These are phyloP conservation scores for Picochlorum costavermella DNA, from an alignment of 139 green algal species.

Conservation along the genomic window DNA sequence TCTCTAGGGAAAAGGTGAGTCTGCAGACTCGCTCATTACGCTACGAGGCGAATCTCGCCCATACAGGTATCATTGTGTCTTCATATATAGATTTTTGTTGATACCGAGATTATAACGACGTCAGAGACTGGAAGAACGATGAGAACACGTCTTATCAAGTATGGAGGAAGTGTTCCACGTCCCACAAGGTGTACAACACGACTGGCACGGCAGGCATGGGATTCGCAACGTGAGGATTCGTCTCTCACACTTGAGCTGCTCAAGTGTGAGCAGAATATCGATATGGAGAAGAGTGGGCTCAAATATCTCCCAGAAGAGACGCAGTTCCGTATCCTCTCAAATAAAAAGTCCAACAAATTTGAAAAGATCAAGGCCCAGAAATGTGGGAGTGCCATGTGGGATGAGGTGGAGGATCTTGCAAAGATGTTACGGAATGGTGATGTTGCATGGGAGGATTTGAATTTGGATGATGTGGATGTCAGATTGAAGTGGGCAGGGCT, in stretches of 20 bases:
- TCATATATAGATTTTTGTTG: no score
- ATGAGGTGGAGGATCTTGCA: constrained; percentile 51
- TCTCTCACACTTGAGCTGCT: no score
- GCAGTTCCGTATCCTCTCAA: constrained; percentile 32
- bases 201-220: no score
- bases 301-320: background rate
- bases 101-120: no score
- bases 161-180: no score
- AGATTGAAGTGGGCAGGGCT: constrained; percentile 94
- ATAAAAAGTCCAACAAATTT: constrained; percentile 67
- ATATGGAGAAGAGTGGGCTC: background rate
- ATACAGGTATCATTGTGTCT: no score
- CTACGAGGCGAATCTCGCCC: no score
- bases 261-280: background rate
- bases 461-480: constrained; percentile 91
- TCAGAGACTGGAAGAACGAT: no score
- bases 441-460: constrained; percentile 66
- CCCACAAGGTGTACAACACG: no score
- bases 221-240: no score
- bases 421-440: constrained; percentile 63
- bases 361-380: constrained; percentile 79
- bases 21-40: no score
- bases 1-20: background rate
- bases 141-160: no score
- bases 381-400: constrained; percentile 68